Evolutionary conservation across 495 filamentous ascomycete genomes (phyloP).

Genomic region (Aspergillus ellipticus): DNA sequence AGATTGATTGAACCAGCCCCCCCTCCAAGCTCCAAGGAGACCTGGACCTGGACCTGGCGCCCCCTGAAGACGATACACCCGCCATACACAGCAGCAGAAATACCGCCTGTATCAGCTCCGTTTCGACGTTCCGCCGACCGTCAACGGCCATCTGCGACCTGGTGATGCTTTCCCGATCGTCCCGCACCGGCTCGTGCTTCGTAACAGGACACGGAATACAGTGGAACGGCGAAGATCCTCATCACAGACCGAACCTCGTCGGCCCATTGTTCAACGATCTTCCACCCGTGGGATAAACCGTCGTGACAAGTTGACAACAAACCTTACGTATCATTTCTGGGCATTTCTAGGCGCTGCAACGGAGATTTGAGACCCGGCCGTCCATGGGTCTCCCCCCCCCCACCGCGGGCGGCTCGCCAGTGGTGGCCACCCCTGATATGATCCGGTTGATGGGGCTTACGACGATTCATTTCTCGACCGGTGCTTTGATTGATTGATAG

Average conservation of each 20-base stretch:
- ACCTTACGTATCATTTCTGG: not conserved
- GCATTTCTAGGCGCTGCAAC: not conserved
- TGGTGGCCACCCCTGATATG: not conserved
- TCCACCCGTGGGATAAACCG: not conserved
- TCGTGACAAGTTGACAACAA: not conserved
- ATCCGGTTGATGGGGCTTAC: not conserved
- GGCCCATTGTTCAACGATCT: not conserved
- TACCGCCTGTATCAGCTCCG: not conserved
- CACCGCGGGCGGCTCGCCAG: not conserved
- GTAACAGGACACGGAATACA: not conserved
- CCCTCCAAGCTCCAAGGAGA: not conserved
- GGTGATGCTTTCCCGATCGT: not conserved
- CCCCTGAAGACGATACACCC: not conserved
- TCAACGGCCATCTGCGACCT: not conserved
- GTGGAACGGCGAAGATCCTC: not conserved
- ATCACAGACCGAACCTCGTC: not conserved
- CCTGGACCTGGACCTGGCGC: not conserved
- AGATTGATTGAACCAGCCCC: too few species aligned
- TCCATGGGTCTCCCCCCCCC: not conserved
- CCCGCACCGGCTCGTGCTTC: not conserved
- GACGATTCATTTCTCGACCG: slow-evolving; percentile 1
- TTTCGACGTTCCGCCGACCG: not conserved
- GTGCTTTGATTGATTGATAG: not conserved
- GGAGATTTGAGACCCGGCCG: not conserved
- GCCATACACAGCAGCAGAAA: not conserved